Evolutionary conservation across 768 basidiomycete genomes (phyloP), one percentile per base, ranked within the genome.

Genomic region (Mrakia blollopis): DNA sequence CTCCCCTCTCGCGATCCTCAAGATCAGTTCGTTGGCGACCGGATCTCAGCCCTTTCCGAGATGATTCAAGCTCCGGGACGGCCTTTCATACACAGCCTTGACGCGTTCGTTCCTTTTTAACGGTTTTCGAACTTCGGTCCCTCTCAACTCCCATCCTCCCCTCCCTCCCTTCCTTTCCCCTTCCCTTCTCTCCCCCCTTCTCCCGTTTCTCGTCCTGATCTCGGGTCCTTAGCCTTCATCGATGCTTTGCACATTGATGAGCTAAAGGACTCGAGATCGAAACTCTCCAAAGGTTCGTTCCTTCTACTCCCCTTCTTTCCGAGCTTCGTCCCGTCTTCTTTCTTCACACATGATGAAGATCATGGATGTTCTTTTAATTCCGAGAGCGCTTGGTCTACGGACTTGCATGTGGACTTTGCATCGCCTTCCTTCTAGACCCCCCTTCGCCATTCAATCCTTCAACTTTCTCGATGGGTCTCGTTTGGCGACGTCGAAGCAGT

Each of bases 311-410:
- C 57, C 9, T 57, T 25, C 57, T 11, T 28, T 28, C 57, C 57
- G n/a, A 3, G 52, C 52, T 28, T 57, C 44, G 44, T 13, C 57
- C 57, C 57, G 13, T 28, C 57, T 28, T 13, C 5, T 57, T 57
- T 57, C n/a, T 14, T 28, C 23, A n/a, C 14, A 28, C 57, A 57
- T 57, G 57, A 57, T 57, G 57, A 57, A 57, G 57, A 25, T 28
- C 23, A 57, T 57, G 57, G 57, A 57, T 57, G 57, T 57, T 57
- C 14, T n/a, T 57, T 57, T 25, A 50, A 50, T 50, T 57, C 57
- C 57, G 57, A 57, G 57, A 57, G 57, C 57, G 57, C 57, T 57
- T 57, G 57, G 57, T 57, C 57, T 57, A 57, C 57, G 57, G 57
- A 57, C 57, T 57, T 57, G 57, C 57, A 57, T 57, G 57, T 57